Percentiles rank a stretch among this genome's conserved stretches.
Evolutionary conservation across 257 asterid species (phyloP).

Genomic region (Primulina tabacum): DNA sequence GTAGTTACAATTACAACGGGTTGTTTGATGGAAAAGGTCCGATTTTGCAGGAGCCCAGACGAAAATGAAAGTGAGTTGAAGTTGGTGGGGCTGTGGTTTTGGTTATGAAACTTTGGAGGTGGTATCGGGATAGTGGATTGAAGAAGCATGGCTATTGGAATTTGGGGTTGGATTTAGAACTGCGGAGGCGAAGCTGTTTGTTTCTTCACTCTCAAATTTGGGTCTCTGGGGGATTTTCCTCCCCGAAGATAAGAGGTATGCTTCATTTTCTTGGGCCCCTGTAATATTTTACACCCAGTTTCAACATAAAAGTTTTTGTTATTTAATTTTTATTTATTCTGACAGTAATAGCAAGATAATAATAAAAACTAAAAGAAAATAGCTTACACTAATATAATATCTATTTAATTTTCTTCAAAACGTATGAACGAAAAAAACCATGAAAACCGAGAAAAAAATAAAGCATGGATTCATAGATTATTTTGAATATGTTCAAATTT

Average conservation of each 20-base stretch:
- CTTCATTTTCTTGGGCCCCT: no score
- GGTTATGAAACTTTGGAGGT: conserved; percentile 33
- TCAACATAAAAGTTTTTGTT: no score
- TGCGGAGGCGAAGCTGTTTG: background rate
- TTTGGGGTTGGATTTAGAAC: conserved; percentile 6
- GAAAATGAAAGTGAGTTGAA: conserved; percentile 47
- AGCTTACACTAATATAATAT: no score
- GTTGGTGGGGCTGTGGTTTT: conserved; percentile 23
- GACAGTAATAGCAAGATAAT: no score
- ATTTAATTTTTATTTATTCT: no score
- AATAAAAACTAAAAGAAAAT: no score
- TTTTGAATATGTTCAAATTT: no score
- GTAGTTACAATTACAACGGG: conserved; percentile 28
- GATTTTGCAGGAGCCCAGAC: conserved; percentile 43
- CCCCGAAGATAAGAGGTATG: conserved; percentile 11
- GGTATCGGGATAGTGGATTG: conserved; percentile 47
- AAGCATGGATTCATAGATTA: no score
- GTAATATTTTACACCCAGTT: no score
- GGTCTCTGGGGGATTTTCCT: conserved; percentile 1
- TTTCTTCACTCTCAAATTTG: background rate
- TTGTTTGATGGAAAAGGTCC: conserved; percentile 32
- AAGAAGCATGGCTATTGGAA: conserved; percentile 49
- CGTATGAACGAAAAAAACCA: no score
- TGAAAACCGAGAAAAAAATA: no score
- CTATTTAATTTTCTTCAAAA: no score